These are phyloP conservation scores for Phytophthora pistaciae DNA, from an alignment of 352 stramenopile genomes.

Conservation along the genomic window DNA sequence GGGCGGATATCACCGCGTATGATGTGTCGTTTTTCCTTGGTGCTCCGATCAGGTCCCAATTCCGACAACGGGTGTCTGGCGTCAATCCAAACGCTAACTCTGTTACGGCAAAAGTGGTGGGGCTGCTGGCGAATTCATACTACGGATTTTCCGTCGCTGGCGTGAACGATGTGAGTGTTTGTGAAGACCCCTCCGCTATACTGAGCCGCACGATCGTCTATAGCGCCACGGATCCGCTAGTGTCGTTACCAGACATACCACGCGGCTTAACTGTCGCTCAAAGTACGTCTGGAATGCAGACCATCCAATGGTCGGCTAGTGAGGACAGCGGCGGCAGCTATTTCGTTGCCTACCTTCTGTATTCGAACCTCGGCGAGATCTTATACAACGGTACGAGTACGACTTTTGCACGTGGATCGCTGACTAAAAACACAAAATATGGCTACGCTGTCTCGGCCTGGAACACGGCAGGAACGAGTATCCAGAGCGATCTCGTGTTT, in stretches of 20 bases:
- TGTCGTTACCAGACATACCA: conserved; percentile 50
- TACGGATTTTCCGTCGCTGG: conserved; percentile 65
- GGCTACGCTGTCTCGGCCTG: conserved; percentile 49
- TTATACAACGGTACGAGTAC: conserved; percentile 59
- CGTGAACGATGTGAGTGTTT: conserved; percentile 66
- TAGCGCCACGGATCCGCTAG: conserved; percentile 29
- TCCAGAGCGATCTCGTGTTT: conserved; percentile 20
- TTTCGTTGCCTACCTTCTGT: conserved; percentile 47
- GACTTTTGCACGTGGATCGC: conserved; percentile 39
- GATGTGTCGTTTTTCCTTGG: conserved; percentile 54
- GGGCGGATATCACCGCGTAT: conserved; percentile 56
- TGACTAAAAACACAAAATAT: conserved; percentile 55
- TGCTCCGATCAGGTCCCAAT: conserved; percentile 41
- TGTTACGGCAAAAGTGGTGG: conserved; percentile 47
- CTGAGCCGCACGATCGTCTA: conserved; percentile 44
- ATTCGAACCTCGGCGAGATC: conserved; percentile 29
- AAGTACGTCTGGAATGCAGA: conserved; percentile 56
- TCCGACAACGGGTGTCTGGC: conserved; percentile 38
- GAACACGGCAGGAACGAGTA: conserved; percentile 55
- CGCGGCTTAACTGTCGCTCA: conserved; percentile 30
- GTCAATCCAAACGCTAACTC: conserved; percentile 27
- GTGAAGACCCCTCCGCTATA: conserved; percentile 35
- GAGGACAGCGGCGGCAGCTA: conserved; percentile 50
- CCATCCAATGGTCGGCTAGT: conserved; percentile 47
- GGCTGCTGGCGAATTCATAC: conserved; percentile 52